Conservation (phyloP, 306 rosid genomes). For the Hippophae rhamnoides region DNA sequence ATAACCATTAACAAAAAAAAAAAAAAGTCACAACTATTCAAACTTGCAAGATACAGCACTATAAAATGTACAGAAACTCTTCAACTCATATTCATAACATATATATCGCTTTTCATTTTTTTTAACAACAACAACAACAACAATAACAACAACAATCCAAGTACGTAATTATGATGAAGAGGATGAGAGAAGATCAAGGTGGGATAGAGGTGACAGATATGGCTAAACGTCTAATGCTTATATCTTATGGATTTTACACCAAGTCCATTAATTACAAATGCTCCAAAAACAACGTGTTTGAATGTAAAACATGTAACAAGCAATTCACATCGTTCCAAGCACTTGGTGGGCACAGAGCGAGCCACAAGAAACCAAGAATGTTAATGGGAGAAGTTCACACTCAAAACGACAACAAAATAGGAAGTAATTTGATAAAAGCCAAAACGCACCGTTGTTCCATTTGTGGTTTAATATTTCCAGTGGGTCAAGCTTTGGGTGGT, state of each 20-base stretch:
- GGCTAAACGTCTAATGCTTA: slow-evolving; percentile 32
- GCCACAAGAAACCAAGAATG: slow-evolving; percentile 49
- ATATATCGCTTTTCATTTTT: too few relatives aligned
- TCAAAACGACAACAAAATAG: slow-evolving; percentile 7
- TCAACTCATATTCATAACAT: too few relatives aligned
- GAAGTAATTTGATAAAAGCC: slow-evolving; percentile 9
- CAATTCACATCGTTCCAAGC: slow-evolving; percentile 78
- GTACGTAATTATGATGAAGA: slow-evolving; percentile 36
- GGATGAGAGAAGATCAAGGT: slow-evolving; percentile 25
- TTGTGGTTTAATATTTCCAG: slow-evolving; percentile 54
- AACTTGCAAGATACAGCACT: too few relatives aligned
- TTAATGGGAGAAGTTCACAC: slow-evolving; percentile 1
- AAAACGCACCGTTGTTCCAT: slow-evolving; percentile 53
- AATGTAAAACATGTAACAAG: slow-evolving; percentile 75
- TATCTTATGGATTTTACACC: slow-evolving; percentile 21
- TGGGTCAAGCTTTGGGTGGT: slow-evolving; percentile 88
- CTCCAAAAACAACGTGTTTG: slow-evolving; percentile 9
- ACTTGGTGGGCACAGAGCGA: slow-evolving; percentile 85
- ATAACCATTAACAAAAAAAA: too few relatives aligned
- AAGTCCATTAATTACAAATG: background rate
- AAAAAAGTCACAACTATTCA: too few relatives aligned
- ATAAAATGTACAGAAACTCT: too few relatives aligned
- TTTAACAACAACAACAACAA: too few relatives aligned
- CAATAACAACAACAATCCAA: too few relatives aligned
- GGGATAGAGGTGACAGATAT: slow-evolving; percentile 14